Evolutionary conservation across 2,329 filamentous ascomycete species (phyloP).

Genomic region (Knufia petricola): DNA sequence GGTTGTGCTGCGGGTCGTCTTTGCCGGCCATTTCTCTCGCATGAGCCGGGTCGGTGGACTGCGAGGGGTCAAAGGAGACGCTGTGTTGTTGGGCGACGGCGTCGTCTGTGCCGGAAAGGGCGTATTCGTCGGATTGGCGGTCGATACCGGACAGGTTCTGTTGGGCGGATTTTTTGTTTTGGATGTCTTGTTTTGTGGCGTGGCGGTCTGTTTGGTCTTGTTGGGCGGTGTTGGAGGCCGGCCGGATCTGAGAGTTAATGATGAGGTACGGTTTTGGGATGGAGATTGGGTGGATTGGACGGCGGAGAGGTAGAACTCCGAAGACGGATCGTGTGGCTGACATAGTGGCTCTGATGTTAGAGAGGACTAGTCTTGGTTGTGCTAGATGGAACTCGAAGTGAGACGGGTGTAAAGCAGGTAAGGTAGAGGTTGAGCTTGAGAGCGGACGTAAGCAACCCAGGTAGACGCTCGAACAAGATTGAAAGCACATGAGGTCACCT

Average conservation of each 20-base stretch:
- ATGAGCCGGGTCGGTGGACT: background rate
- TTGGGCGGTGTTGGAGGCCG: too few species aligned
- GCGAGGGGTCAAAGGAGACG: background rate
- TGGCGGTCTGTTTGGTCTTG: too few species aligned
- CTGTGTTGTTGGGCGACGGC: background rate
- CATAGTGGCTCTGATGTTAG: too few species aligned
- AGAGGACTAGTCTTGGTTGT: background rate
- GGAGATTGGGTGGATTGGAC: too few species aligned
- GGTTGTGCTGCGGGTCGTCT: constrained; percentile 40
- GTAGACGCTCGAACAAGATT: too few species aligned
- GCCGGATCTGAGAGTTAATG: too few species aligned
- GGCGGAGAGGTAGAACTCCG: too few species aligned
- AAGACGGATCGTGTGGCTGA: background rate
- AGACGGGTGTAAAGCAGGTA: background rate
- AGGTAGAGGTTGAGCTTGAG: background rate
- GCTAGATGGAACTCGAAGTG: background rate
- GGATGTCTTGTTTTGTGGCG: background rate
- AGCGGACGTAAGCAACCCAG: background rate
- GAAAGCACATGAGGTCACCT: too few species aligned
- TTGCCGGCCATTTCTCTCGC: constrained; percentile 28
- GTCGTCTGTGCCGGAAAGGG: constrained; percentile 3
- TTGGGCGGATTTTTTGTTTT: constrained; percentile 1
- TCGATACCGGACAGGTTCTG: background rate
- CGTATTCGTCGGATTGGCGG: constrained; percentile 6
- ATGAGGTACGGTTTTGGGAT: too few species aligned